Percentiles rank a stretch among this genome's conserved stretches.
Evolutionary conservation across 2,329 filamentous ascomycete species (phyloP).

Genomic region (Xenoacremonium recifei): DNA sequence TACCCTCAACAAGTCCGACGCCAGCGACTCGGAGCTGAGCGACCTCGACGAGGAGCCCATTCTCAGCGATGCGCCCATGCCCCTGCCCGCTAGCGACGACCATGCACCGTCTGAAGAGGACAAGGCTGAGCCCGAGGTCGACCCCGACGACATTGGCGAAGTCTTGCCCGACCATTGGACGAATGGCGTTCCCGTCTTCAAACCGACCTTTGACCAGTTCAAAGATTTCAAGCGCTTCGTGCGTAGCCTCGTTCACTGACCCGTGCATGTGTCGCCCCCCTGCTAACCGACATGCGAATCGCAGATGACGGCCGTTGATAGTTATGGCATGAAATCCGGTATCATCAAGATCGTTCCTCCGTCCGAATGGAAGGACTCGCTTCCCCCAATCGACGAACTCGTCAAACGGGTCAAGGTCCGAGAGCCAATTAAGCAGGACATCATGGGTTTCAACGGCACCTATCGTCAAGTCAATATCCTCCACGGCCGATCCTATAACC

Average conservation of each 20-base stretch:
- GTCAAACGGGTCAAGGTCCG: conserved; percentile 91
- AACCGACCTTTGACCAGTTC: conserved; percentile 93
- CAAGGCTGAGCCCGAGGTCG: neutral
- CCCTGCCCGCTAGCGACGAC: conserved; percentile 21
- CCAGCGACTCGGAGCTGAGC: conserved; percentile 64
- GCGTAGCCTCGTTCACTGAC: conserved; percentile 33
- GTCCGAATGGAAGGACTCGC: conserved; percentile 83
- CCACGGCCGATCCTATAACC: conserved; percentile 92
- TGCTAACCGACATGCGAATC: no score
- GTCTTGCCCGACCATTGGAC: conserved; percentile 86
- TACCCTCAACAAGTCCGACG: conserved; percentile 56
- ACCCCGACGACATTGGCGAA: conserved; percentile 66
- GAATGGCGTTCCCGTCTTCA: conserved; percentile 90
- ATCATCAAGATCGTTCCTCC: conserved; percentile 96
- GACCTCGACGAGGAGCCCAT: conserved; percentile 59
- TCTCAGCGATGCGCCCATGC: conserved; percentile 31
- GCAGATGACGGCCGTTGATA: conserved; percentile 78
- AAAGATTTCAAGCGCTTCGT: conserved; percentile 91
- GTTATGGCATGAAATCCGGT: conserved; percentile 95
- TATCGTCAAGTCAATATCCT: conserved; percentile 98
- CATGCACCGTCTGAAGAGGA: conserved; percentile 3
- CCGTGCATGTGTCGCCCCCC: conserved; percentile 23
- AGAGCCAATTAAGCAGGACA: conserved; percentile 97
- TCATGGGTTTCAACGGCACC: conserved; percentile 90
- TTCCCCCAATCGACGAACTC: conserved; percentile 76